Evolutionary conservation across 2,329 filamentous ascomycete genomes (phyloP).

Genomic region (Penicillium aurantiogriseum): DNA sequence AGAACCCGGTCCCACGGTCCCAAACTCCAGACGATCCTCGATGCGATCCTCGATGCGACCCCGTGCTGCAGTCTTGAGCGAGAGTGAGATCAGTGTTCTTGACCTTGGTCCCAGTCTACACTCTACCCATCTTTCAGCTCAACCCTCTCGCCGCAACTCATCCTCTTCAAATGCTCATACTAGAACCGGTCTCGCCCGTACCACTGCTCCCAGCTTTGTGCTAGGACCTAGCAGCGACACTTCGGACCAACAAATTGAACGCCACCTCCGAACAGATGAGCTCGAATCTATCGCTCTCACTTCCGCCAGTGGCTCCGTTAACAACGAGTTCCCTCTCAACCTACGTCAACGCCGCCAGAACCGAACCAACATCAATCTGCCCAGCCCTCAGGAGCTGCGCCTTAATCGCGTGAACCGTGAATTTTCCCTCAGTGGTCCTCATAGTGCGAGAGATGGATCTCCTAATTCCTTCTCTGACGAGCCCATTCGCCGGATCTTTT

Average conservation of each 20-base stretch:
- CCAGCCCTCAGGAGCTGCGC: neutral
- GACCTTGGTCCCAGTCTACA: constrained; percentile 24
- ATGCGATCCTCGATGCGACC: neutral
- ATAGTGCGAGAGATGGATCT: constrained; percentile 2
- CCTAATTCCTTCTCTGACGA: neutral
- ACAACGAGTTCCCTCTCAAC: neutral
- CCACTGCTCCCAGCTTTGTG: neutral
- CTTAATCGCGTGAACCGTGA: neutral
- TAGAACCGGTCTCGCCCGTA: neutral
- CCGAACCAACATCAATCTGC: neutral
- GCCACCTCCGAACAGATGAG: neutral
- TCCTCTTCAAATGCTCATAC: neutral
- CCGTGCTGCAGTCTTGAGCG: constrained; percentile 10
- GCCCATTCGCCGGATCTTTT: neutral
- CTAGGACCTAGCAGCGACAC: neutral
- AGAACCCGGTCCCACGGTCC: neutral
- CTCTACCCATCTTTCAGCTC: neutral
- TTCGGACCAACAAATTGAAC: neutral
- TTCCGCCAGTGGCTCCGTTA: constrained; percentile 9
- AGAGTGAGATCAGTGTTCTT: constrained; percentile 29
- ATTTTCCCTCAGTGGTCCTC: neutral
- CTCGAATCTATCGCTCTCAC: constrained; percentile 12
- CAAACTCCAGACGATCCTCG: neutral
- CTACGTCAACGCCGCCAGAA: constrained; percentile 6
- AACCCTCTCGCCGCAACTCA: neutral